Evolutionary conservation across 805 yeast genomes (phyloP).

Genomic region (Saccharomyces mikatae): DNA sequence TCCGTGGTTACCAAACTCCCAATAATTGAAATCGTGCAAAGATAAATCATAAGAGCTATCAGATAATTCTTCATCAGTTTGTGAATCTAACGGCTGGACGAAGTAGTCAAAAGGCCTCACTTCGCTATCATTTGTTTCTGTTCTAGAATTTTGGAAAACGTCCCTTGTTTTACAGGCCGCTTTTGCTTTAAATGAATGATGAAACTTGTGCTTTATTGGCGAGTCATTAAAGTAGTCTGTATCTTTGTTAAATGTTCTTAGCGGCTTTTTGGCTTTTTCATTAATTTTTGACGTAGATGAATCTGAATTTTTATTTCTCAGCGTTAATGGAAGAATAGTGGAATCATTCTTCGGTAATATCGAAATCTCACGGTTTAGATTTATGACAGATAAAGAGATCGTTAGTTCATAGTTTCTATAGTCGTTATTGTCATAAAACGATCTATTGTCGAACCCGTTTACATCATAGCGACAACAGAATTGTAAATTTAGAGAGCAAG

Average conservation of each 20-base stretch:
- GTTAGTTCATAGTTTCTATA: slow-evolving; percentile 20
- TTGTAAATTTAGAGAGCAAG: slow-evolving; percentile 14
- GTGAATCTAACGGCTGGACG: not conserved
- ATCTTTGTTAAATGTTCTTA: slow-evolving; percentile 17
- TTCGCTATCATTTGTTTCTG: not conserved
- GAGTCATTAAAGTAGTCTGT: slow-evolving; percentile 21
- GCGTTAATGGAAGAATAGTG: not conserved
- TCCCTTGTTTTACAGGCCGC: not conserved
- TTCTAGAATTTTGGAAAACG: not conserved
- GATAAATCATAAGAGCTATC: not conserved
- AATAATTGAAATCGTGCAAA: not conserved
- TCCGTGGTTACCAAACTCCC: not conserved
- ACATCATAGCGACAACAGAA: slow-evolving; percentile 25
- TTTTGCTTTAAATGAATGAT: not conserved
- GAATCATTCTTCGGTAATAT: not conserved
- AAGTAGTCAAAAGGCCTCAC: not conserved
- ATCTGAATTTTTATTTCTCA: not conserved
- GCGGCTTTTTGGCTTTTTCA: not conserved
- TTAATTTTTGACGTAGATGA: not conserved
- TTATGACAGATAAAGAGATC: not conserved
- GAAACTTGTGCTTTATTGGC: slow-evolving; percentile 18
- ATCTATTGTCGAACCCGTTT: slow-evolving; percentile 10
- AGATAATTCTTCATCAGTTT: not conserved
- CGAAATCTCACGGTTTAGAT: not conserved
- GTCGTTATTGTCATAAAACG: slow-evolving; percentile 24